phyloP scores from a whole-genome alignment of 352 stramenopile species.

The Globisporangium recalcitrans region DNA sequence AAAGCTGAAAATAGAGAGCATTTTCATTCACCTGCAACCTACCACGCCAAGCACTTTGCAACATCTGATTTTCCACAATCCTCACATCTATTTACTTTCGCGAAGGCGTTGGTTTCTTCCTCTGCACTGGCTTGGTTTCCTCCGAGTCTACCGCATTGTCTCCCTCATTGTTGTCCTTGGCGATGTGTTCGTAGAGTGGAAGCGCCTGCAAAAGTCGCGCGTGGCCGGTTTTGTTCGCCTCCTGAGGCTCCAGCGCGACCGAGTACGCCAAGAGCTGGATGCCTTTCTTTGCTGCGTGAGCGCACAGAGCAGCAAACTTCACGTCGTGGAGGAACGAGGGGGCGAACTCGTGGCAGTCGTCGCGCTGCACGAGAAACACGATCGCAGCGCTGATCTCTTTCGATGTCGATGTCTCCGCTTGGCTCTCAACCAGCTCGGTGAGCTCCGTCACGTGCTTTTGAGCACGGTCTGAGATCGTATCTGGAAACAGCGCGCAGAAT shows the following conservation, averaged over 20 bases:
- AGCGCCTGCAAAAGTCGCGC: slow-evolving; percentile 40
- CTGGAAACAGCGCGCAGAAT: slow-evolving; percentile 65
- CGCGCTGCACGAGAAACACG: slow-evolving; percentile 73
- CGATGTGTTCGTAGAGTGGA: slow-evolving; percentile 20
- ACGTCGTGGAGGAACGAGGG: slow-evolving; percentile 60
- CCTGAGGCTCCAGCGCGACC: slow-evolving; percentile 46
- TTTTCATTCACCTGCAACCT: no score
- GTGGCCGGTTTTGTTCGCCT: slow-evolving; percentile 23
- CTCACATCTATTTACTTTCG: neutral
- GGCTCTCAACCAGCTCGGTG: slow-evolving; percentile 43
- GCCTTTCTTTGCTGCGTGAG: slow-evolving; percentile 33
- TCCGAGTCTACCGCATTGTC: neutral
- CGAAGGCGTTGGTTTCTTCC: neutral
- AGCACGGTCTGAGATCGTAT: slow-evolving; percentile 69
- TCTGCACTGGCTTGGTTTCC: neutral
- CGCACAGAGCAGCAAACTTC: slow-evolving; percentile 61
- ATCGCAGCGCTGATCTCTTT: slow-evolving; percentile 39
- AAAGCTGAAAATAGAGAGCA: no score
- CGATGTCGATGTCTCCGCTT: slow-evolving; percentile 9
- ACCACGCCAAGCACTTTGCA: no score
- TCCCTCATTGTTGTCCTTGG: neutral
- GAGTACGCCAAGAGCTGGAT: slow-evolving; percentile 62
- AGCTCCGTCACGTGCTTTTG: slow-evolving; percentile 77
- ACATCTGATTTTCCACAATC: no score
- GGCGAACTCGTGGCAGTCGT: slow-evolving; percentile 68